Base-by-base conservation (phyloP, 2,329 filamentous ascomycete genomes). In the Cladobotryum mycophilum region DNA sequence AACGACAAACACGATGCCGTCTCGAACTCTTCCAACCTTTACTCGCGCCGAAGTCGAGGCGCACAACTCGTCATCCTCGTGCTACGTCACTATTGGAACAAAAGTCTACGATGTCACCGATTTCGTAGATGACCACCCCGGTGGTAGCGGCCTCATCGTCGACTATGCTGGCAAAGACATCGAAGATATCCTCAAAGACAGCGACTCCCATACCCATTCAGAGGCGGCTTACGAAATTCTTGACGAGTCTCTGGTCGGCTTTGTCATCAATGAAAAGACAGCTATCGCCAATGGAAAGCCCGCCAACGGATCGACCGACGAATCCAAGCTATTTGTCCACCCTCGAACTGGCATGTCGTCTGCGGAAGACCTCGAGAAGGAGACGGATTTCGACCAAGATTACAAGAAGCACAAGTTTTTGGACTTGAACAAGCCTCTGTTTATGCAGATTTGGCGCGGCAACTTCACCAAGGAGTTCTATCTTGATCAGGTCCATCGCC, bases 391-490 rank as follows among this genome's bases (percentile, higher is more conserved):
- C 51, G 67, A 57, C 20, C 69, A 70, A 42, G 93, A 99, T 65
- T 99, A 86, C 75, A 88, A 89, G 70, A 87, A 79, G 52, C 85
- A 97, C 79, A 95, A 95, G 70, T 99, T 99, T 64, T 78, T 99
- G 54, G 92, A 99, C 64, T 78, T 99, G 51, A 87, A 80, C 71
- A 83, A 79, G 61, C 92, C 93, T 6, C 78, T 99, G 49, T 78
- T 99, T 49, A 77, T 86, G 69, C 93, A 99, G 70, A 81, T 99
- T 40, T 96, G 88, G 86, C 79, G 75, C 57, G 87, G 91, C 43
- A 88, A 86, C 30, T 99, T 97, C 72, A 82, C 74, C 67, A 99
- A 96, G 68, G 82, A 89, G n/a, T 99, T 99, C 66, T 99, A 99
- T 65, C 79, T 99, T 20, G 85, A 96, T 60, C 93, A 99, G 68